A percentile compares a stretch with the other conserved stretches of the same genome.
phyloP scores from a whole-genome alignment of 2,329 filamentous ascomycete species.

The Colletotrichum incanum region DNA sequence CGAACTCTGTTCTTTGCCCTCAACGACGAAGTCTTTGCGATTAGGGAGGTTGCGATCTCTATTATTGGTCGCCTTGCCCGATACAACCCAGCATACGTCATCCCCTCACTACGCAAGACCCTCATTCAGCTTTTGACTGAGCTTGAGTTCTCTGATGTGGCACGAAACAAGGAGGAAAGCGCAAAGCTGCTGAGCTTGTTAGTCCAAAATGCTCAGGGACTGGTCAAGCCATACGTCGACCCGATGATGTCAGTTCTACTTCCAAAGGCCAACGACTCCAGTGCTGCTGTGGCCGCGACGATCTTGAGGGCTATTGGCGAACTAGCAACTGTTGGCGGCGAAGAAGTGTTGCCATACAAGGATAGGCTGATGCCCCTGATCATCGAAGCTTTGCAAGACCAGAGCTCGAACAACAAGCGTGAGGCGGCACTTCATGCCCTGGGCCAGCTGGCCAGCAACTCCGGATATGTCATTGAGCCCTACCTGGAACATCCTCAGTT shows the following conservation, averaged over 20 bases:
- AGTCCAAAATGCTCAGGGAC: constrained; percentile 90
- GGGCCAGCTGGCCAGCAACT: constrained; percentile 94
- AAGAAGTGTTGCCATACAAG: constrained; percentile 94
- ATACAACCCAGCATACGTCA: constrained; percentile 96
- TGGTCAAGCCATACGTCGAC: constrained; percentile 97
- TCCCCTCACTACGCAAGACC: constrained; percentile 94
- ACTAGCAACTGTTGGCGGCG: constrained; percentile 91
- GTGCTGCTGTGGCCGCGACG: constrained; percentile 90
- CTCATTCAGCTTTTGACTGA: constrained; percentile 97
- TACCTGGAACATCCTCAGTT: constrained; percentile 96
- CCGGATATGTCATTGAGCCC: constrained; percentile 96
- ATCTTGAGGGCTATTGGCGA: constrained; percentile 97
- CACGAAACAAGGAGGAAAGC: constrained; percentile 96
- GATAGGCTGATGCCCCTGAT: constrained; percentile 95
- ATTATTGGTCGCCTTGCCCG: constrained; percentile 95
- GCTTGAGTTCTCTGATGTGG: constrained; percentile 94
- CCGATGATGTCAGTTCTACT: constrained; percentile 96
- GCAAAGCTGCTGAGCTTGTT: constrained; percentile 93
- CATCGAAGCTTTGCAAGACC: constrained; percentile 92
- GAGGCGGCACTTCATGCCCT: constrained; percentile 93
- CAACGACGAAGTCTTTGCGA: constrained; percentile 94
- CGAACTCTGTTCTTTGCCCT: constrained; percentile 94
- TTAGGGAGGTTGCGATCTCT: constrained; percentile 93
- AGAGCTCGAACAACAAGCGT: constrained; percentile 90
- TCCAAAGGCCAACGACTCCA: constrained; percentile 89